A percentile compares a stretch with the other conserved stretches of the same genome.
These are phyloP conservation scores for Phytophthora kernoviae DNA, from an alignment of 352 stramenopile genomes.

Conservation along the genomic window DNA sequence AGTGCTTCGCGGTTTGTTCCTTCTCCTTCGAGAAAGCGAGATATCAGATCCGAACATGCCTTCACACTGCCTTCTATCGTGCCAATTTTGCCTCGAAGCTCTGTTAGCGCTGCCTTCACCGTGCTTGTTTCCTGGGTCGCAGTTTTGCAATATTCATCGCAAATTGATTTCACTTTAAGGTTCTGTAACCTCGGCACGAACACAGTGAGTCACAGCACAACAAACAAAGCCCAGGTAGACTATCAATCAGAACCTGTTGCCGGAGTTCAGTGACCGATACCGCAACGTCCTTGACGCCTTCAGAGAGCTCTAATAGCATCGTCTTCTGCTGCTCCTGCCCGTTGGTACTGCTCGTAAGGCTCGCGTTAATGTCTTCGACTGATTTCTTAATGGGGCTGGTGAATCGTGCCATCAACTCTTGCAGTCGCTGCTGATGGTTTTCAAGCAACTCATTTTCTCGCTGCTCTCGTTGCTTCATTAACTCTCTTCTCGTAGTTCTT, in stretches of 20 bases:
- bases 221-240: not conserved
- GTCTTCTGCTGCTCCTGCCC: slow-evolving; percentile 13
- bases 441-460: not conserved
- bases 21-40: slow-evolving; percentile 12
- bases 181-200: slow-evolving; percentile 13
- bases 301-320: slow-evolving; percentile 12
- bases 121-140: slow-evolving; percentile 14
- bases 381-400: slow-evolving; percentile 27
- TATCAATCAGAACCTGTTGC: slow-evolving; percentile 32
- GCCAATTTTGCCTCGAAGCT: slow-evolving; percentile 23
- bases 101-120: slow-evolving; percentile 24
- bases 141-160: slow-evolving; percentile 16
- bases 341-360: slow-evolving; percentile 8
- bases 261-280: slow-evolving; percentile 28
- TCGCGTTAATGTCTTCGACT: slow-evolving; percentile 20
- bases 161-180: slow-evolving; percentile 12
- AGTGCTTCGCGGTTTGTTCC: slow-evolving; percentile 23
- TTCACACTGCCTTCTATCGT: slow-evolving; percentile 30
- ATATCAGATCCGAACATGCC: slow-evolving; percentile 22
- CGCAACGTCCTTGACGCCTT: slow-evolving; percentile 20
- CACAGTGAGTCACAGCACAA: slow-evolving; percentile 15
- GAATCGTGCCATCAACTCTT: slow-evolving; percentile 19
- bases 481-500: too few relatives aligned
- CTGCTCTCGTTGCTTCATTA: not conserved
- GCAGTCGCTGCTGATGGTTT: slow-evolving; percentile 17